A percentile compares a stretch with the other conserved stretches of the same genome.
Evolutionary conservation across 2,329 filamentous ascomycete genomes (phyloP).

Genomic region (Aspergillus ochraceus): DNA sequence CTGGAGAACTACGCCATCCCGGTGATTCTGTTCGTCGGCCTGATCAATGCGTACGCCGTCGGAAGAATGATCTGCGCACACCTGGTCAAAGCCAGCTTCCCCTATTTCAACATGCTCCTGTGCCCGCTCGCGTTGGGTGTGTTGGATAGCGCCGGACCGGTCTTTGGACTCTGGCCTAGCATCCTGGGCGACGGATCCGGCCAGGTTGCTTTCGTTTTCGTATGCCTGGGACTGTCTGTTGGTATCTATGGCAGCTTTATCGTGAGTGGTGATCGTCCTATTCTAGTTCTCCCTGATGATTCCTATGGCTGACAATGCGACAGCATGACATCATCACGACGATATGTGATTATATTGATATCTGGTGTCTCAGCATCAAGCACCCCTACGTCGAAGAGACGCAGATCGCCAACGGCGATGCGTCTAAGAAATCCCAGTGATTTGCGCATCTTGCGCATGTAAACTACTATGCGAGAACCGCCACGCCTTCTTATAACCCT

Average conservation of each 20-base stretch:
- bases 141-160: constrained; percentile 74
- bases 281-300: background rate
- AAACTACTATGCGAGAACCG: constrained; percentile 12
- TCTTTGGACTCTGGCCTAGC: constrained; percentile 68
- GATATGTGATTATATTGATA: constrained; percentile 97
- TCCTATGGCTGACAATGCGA: constrained; percentile 6
- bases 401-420: constrained; percentile 23
- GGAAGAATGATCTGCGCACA: constrained; percentile 96
- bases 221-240: constrained; percentile 77
- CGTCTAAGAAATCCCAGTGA: constrained; percentile 30
- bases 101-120: constrained; percentile 83
- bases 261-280: constrained; percentile 41
- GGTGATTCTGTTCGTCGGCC: constrained; percentile 82
- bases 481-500: background rate
- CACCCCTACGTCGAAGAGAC: constrained; percentile 60
- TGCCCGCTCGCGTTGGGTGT: constrained; percentile 77
- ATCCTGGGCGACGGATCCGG: constrained; percentile 75
- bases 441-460: constrained; percentile 9
- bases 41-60: constrained; percentile 93
- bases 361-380: constrained; percentile 98
- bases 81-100: constrained; percentile 82
- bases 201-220: constrained; percentile 88
- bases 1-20: constrained; percentile 81
- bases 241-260: constrained; percentile 98
- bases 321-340: constrained; percentile 88